phyloP scores from a whole-genome alignment of 345 rosid species.

The Raphanus raphanistrum region DNA sequence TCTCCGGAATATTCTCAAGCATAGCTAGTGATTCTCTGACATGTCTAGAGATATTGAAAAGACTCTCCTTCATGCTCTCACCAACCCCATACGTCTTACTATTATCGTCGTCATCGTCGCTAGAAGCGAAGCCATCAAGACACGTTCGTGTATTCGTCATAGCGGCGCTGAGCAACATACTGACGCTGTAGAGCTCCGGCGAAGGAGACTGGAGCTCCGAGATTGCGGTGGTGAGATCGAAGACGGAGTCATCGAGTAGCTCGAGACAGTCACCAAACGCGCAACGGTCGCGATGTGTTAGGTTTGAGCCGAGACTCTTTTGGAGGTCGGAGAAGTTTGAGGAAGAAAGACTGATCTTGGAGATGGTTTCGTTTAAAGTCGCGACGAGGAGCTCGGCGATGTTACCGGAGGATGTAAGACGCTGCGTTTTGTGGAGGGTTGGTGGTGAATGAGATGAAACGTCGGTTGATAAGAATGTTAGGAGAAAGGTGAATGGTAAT shows the following conservation, averaged over 20 bases:
- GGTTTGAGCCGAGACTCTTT: slow-evolving; percentile 21
- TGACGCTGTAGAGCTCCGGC: background rate
- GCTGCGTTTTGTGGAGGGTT: slow-evolving; percentile 20
- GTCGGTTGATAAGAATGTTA: slow-evolving; percentile 7
- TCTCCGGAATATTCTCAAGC: slow-evolving; percentile 63
- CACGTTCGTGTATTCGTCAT: slow-evolving; percentile 90
- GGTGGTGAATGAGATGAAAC: slow-evolving; percentile 16
- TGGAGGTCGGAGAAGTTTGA: slow-evolving; percentile 50
- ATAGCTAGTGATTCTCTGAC: slow-evolving; percentile 69
- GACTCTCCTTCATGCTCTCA: slow-evolving; percentile 43
- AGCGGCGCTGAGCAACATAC: slow-evolving; percentile 57
- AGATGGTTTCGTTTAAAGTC: slow-evolving; percentile 53
- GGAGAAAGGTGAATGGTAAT: background rate
- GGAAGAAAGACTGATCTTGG: slow-evolving; percentile 47
- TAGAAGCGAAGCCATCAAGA: slow-evolving; percentile 70
- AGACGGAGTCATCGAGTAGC: slow-evolving; percentile 52
- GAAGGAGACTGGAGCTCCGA: slow-evolving; percentile 43
- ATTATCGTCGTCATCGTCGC: slow-evolving; percentile 11
- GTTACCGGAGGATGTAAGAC: slow-evolving; percentile 34
- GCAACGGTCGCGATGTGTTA: slow-evolving; percentile 40
- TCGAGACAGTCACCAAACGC: slow-evolving; percentile 72
- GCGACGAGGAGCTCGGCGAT: slow-evolving; percentile 51
- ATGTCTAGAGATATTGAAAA: slow-evolving; percentile 57
- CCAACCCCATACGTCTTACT: slow-evolving; percentile 37
- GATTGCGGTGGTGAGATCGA: slow-evolving; percentile 48